Percentiles rank a stretch among this genome's conserved stretches.
phyloP scores from a whole-genome alignment of 768 basidiomycete genomes.

The Leccinellum luteum region DNA sequence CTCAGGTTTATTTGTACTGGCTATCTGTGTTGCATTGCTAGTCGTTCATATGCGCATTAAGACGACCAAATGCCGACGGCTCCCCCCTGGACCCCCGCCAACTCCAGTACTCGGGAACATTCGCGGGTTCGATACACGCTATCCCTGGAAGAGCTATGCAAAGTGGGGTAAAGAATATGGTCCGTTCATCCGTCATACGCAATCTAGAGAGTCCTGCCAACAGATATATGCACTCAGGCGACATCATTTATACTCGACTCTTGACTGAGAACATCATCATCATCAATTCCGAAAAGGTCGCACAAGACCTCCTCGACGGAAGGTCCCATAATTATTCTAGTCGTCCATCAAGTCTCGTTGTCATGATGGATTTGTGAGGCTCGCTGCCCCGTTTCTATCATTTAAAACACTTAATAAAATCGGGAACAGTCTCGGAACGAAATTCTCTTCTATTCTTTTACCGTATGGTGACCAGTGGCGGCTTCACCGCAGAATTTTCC shows the following conservation, averaged over 20 bases:
- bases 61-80: constrained; percentile 1
- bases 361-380: constrained; percentile 20
- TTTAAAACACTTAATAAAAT: background rate
- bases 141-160: constrained; percentile 24
- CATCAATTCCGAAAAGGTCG: constrained; percentile 25
- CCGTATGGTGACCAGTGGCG: background rate
- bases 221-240: constrained; percentile 9
- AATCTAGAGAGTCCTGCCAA: background rate
- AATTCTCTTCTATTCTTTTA: constrained; percentile 1
- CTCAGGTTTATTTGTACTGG: background rate
- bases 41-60: constrained; percentile 8
- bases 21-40: constrained; percentile 11
- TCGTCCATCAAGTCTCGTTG: constrained; percentile 15
- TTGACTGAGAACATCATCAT: constrained; percentile 18
- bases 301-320: constrained; percentile 19
- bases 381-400: background rate
- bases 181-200: background rate
- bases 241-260: constrained; percentile 13
- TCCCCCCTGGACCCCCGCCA: constrained; percentile 24
- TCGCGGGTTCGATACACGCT: constrained; percentile 11
- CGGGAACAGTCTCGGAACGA: constrained; percentile 19
- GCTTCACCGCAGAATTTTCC: background rate
- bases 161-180: constrained; percentile 22
- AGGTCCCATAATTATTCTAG: constrained; percentile 24
- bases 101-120: constrained; percentile 22